Evolutionary conservation across 148 eudicot genomes (phyloP).

Genomic region (Talinum fruticosum): DNA sequence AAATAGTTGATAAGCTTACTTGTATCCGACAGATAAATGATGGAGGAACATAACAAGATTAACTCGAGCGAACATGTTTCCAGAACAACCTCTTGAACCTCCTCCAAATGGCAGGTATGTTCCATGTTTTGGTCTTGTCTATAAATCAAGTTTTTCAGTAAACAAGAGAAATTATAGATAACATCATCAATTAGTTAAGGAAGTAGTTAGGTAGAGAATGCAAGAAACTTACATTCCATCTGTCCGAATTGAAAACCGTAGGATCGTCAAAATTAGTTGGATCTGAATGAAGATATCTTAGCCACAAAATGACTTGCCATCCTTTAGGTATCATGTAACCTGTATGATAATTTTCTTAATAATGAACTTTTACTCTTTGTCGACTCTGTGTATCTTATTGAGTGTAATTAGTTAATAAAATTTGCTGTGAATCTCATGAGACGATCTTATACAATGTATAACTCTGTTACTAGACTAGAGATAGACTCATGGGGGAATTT

Average conservation of each 20-base stretch:
- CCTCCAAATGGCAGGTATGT: slow-evolving; percentile 48
- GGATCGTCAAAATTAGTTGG: not conserved
- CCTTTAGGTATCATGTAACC: slow-evolving; percentile 37
- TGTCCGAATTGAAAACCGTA: not conserved
- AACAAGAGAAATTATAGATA: too few species aligned
- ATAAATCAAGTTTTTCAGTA: too few species aligned
- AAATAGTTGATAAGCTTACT: slow-evolving; percentile 30
- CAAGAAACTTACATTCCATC: slow-evolving; percentile 17
- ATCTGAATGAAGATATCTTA: not conserved
- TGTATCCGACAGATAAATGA: slow-evolving; percentile 46
- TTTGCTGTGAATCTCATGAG: too few species aligned
- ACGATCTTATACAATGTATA: too few species aligned
- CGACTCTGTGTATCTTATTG: too few species aligned
- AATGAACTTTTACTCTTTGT: too few species aligned
- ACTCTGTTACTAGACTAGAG: too few species aligned
- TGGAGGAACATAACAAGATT: slow-evolving; percentile 46
- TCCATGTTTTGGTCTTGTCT: slow-evolving; percentile 35
- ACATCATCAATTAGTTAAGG: too few species aligned
- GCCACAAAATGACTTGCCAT: slow-evolving; percentile 9
- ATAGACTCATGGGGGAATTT: too few species aligned
- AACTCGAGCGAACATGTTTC: slow-evolving; percentile 45
- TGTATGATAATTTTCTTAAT: too few species aligned
- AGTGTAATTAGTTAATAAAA: too few species aligned
- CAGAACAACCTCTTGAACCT: slow-evolving; percentile 47
- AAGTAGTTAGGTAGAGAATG: too few species aligned